phyloP scores from a whole-genome alignment of 177 flowering plant genomes.

The Vitis hybrid region DNA sequence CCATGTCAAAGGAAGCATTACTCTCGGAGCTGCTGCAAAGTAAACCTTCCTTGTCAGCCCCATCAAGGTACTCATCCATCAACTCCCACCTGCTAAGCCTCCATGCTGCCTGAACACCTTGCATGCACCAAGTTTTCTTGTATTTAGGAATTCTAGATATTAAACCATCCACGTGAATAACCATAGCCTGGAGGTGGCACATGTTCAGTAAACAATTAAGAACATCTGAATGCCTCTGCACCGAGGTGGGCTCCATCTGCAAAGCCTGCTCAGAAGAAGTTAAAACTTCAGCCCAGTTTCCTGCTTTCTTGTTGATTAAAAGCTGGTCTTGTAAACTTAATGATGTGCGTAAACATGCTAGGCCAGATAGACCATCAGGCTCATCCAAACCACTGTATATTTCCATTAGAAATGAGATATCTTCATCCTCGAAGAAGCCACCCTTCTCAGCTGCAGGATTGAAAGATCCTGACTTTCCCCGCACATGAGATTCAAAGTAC shows the following conservation, averaged over 20 bases:
- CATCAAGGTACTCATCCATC: constrained; percentile 87
- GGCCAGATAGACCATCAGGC: constrained; percentile 95
- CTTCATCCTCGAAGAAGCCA: constrained; percentile 87
- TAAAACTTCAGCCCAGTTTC: constrained; percentile 96
- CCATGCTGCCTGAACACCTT: constrained; percentile 99
- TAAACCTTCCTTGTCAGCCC: constrained; percentile 83
- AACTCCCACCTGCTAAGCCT: constrained; percentile 98
- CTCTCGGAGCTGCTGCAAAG: constrained; percentile 81
- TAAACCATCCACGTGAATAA: constrained; percentile 93
- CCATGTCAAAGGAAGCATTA: constrained; percentile 90
- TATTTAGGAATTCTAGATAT: constrained; percentile 81
- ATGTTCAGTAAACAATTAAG: constrained; percentile 92
- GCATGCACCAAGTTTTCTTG: constrained; percentile 98
- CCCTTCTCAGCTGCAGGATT: constrained; percentile 94
- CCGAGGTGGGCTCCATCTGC: constrained; percentile 86
- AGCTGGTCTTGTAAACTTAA: constrained; percentile 84
- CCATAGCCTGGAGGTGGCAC: constrained; percentile 98
- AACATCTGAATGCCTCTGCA: constrained; percentile 95
- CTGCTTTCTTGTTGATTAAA: constrained; percentile 78
- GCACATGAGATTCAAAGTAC: constrained; percentile 92
- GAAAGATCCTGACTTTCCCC: constrained; percentile 82
- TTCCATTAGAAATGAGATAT: constrained; percentile 88
- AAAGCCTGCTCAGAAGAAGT: constrained; percentile 93
- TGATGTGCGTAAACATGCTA: constrained; percentile 82
- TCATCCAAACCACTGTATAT: constrained; percentile 94